These are phyloP conservation scores for Penicillium lagena DNA, from an alignment of 495 filamentous ascomycete species.

Conservation along the genomic window DNA sequence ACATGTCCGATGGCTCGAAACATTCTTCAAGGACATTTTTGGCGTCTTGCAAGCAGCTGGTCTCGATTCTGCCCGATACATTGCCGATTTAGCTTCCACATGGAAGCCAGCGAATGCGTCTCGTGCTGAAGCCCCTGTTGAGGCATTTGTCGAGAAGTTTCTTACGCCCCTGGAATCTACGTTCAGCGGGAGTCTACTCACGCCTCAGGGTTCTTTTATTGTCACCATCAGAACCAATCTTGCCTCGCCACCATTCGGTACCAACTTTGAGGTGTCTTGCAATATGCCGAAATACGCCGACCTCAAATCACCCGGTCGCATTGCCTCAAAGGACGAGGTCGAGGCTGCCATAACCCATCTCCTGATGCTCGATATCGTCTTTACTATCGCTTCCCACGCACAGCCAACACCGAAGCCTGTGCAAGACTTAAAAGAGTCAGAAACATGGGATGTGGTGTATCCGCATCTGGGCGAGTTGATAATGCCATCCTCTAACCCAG, in stretches of 20 bases:
- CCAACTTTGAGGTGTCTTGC: slow-evolving; percentile 40
- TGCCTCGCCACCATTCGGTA: slow-evolving; percentile 35
- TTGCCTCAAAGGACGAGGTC: slow-evolving; percentile 31
- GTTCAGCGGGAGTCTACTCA: slow-evolving; percentile 30
- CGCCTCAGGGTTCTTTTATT: slow-evolving; percentile 29
- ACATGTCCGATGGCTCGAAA: slow-evolving; percentile 29
- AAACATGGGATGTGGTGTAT: slow-evolving; percentile 28
- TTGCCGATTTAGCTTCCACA: slow-evolving; percentile 22
- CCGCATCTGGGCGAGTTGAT: slow-evolving; percentile 39
- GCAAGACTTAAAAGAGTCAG: not conserved
- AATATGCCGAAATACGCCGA: slow-evolving; percentile 25
- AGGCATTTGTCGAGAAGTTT: slow-evolving; percentile 34
- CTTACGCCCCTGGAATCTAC: slow-evolving; percentile 37
- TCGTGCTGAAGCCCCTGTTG: slow-evolving; percentile 16
- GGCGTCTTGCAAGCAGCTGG: slow-evolving; percentile 34
- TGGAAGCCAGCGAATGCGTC: slow-evolving; percentile 3
- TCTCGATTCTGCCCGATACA: slow-evolving; percentile 26
- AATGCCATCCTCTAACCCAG: slow-evolving; percentile 8
- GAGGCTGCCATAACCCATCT: slow-evolving; percentile 31
- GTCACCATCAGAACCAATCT: slow-evolving; percentile 41
- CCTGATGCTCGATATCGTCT: slow-evolving; percentile 31
- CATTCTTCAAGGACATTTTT: slow-evolving; percentile 29
- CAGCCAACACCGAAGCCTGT: slow-evolving; percentile 1
- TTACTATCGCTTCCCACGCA: slow-evolving; percentile 19
- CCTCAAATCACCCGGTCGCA: slow-evolving; percentile 28